Percentiles rank a stretch among this genome's conserved stretches.
Conservation (phyloP, 2,329 filamentous ascomycete genomes). For the Neonectria hederae region DNA sequence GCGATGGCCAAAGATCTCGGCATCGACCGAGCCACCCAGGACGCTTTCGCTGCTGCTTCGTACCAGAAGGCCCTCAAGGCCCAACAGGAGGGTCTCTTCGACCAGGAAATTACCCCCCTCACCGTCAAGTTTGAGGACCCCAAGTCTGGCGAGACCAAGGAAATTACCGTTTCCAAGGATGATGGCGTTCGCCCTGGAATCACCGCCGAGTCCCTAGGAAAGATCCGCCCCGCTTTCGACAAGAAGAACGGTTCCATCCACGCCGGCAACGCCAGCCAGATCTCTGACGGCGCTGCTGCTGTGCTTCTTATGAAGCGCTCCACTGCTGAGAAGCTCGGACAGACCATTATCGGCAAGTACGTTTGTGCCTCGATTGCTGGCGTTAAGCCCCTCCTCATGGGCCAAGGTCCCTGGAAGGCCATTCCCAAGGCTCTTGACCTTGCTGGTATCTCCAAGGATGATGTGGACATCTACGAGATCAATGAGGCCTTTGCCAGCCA, state of each 20-base stretch:
- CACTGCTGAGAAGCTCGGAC: slow-evolving; percentile 86
- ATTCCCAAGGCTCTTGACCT: slow-evolving; percentile 92
- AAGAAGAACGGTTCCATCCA: slow-evolving; percentile 95
- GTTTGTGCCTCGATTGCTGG: slow-evolving; percentile 87
- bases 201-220: slow-evolving; percentile 86
- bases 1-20: slow-evolving; percentile 89
- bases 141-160: slow-evolving; percentile 86
- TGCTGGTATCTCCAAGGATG: slow-evolving; percentile 84
- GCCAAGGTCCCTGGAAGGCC: slow-evolving; percentile 92
- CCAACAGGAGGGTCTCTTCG: slow-evolving; percentile 88
- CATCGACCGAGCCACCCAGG: slow-evolving; percentile 78
- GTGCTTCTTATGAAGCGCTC: slow-evolving; percentile 95
- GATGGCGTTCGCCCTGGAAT: slow-evolving; percentile 89
- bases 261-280: slow-evolving; percentile 94
- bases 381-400: slow-evolving; percentile 94
- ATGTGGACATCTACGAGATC: slow-evolving; percentile 98
- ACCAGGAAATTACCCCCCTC: slow-evolving; percentile 89
- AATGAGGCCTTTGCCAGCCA: slow-evolving; percentile 98
- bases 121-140: slow-evolving; percentile 89
- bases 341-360: slow-evolving; percentile 92
- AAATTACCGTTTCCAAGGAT: slow-evolving; percentile 83
- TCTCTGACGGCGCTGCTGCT: slow-evolving; percentile 94
- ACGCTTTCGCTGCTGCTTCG: slow-evolving; percentile 91
- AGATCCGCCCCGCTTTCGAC: slow-evolving; percentile 90
- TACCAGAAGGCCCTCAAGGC: slow-evolving; percentile 91